Base-by-base conservation (phyloP, 306 rosid genomes). In the Dryas alaskensis region DNA sequence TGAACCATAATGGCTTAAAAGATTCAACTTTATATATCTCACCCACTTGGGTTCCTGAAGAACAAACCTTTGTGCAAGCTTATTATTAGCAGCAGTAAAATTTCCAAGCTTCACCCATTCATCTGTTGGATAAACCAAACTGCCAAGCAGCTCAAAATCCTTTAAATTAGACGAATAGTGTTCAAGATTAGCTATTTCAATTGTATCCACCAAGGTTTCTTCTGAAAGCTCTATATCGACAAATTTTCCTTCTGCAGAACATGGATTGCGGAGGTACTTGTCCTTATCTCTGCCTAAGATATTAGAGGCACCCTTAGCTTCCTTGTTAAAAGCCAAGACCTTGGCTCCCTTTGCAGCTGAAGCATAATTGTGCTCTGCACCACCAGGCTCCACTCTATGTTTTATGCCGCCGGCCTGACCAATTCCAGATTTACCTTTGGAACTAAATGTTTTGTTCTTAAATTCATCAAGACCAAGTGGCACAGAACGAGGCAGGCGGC, bases 271-370 rank as follows among this genome's bases (percentile, higher is more conserved):
- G 17, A 95, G 97, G 81, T 95, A 95, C 74, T 92, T 88, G 78
- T 95, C 99, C 82, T 95, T 83, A 82, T 95, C 97, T 72, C 81
- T 86, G 77, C 84, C 88, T 75, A 95, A 86, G 73, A 95, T 82
- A 77, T 92, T 87, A 76, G 96, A 83, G 79, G 99, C 99, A 60
- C 98, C 99, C 77, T 95, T 95, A 65, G 96, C 92, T 92, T 95
- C 99, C 89, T 90, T 95, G 85, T 92, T 95, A 66, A 87, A 92
- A 81, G 86, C 92, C 86, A 95, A 86, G 60, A 95, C 92, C 84
- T 92, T 95, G n/a, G 98, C 95, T 74, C 99, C 99, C 82, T 95
- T 95, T n/a, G 99, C 87, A 27, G 92, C 96, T 5, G 96, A 95
- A 47, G 99, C 99, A 79, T 92, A 92, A 78, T 95, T 95, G 86